Evolutionary conservation across 225 moss, liverwort and hornwort genomes (phyloP).

Genomic region (Pleurozium schreberi): DNA sequence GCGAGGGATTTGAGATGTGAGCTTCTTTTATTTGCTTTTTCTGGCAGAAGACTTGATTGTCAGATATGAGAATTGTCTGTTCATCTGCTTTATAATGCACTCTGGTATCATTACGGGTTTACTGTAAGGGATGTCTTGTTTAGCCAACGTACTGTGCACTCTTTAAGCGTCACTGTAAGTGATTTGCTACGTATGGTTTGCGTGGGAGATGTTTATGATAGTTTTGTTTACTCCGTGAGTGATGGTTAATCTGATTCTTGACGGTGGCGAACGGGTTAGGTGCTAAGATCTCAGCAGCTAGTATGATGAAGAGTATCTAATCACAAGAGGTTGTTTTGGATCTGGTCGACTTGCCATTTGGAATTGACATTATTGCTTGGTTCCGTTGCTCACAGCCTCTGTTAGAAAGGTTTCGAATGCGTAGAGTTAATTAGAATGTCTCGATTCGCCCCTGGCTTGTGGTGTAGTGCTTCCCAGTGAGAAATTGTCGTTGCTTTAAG

Average conservation of each 20-base stretch:
- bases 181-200: background rate
- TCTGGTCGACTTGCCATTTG: background rate
- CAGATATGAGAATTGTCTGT: background rate
- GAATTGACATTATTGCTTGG: background rate
- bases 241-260: background rate
- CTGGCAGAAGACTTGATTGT: background rate
- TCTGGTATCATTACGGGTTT: background rate
- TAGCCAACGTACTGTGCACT: background rate
- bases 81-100: background rate
- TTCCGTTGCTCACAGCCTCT: background rate
- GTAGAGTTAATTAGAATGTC: background rate
- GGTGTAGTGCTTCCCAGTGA: background rate
- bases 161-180: background rate
- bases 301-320: background rate
- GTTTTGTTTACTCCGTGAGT: background rate
- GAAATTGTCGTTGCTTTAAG: background rate
- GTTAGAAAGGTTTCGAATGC: background rate
- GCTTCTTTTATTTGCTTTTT: background rate
- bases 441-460: background rate
- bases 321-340: background rate
- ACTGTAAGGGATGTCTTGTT: background rate
- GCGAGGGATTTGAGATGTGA: background rate
- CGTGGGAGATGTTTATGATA: background rate
- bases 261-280: background rate
- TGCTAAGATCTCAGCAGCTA: background rate